Evolutionary conservation across 305 asterid genomes (phyloP), one percentile per base, ranked within the genome.

Genomic region (Solanum hybrid): DNA sequence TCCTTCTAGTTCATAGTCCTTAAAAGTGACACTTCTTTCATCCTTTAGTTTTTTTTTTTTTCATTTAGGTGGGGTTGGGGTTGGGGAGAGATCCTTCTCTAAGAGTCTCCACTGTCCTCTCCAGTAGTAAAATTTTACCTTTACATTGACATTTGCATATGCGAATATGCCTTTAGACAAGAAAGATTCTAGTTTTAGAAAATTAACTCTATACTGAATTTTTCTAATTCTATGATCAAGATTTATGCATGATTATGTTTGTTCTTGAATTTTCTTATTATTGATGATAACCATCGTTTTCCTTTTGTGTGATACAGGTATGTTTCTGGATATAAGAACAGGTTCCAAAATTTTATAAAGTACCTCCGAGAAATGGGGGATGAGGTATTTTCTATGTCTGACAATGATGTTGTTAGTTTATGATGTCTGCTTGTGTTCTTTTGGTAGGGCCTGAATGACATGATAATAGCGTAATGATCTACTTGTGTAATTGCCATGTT

Each of bases 321-420:
- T 88, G 94, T 97, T 78, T 97, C 99, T 80, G 99, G 99, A 90
- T 97, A 97, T 79, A 97, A 97, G 90, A 97, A 97, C 92, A 92
- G 99, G 92, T 97, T 97, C 95, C 99, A 97, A 95, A 97, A 96
- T 92, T 97, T 97, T 92, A 97, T 97, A 90, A 96, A 89, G 91
- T 96, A 96, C 94, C 95, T 97, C 78, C 98, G 98, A 3, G 99
- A 97, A 91, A 94, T 97, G 98, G 99, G 99, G 78, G 99, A 97
- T 91, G 99, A 97, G 99, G 99, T 97, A 92, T 86, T 91, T 86
- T 82, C 88, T 38, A 87, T 56, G 79, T 82, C 72, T 51, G 34
- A 81, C 42, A 51, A 24, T 82, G 77, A 88, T 88, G 29, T 14
- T 88, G 12, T 75, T 40, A 72, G 36, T 77, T 88, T 64, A 77